Evolutionary conservation across 2,329 filamentous ascomycete species (phyloP).

Genomic region (Seiridium unicorne): DNA sequence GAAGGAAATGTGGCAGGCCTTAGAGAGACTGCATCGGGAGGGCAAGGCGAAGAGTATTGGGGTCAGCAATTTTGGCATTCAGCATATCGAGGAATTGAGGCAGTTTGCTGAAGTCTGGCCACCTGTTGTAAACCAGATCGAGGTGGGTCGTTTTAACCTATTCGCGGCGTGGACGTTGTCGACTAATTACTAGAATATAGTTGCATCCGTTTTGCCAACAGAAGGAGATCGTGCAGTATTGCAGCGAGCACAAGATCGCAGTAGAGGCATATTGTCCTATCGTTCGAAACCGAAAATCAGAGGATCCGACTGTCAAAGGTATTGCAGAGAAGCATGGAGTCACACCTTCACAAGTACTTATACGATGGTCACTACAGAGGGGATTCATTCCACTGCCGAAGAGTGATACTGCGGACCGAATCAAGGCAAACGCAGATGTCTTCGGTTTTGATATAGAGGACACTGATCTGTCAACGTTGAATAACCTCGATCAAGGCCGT

Average conservation of each 20-base stretch:
- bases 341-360: conserved; percentile 62
- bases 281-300: conserved; percentile 59
- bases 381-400: conserved; percentile 70
- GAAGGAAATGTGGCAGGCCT: conserved; percentile 62
- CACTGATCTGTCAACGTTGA: conserved; percentile 55
- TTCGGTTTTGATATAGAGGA: conserved; percentile 57
- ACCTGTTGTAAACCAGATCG: conserved; percentile 61
- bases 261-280: conserved; percentile 53
- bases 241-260: conserved; percentile 57
- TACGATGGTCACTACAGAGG: conserved; percentile 72
- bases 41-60: conserved; percentile 63
- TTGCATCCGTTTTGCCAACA: conserved; percentile 71
- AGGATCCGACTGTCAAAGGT: conserved; percentile 54
- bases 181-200: conserved; percentile 42
- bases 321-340: conserved; percentile 60
- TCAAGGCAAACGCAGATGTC: conserved; percentile 58
- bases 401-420: conserved; percentile 58
- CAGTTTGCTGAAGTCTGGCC: conserved; percentile 64
- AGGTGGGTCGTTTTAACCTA: conserved; percentile 45
- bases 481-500: conserved; percentile 47
- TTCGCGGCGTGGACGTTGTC: not conserved
- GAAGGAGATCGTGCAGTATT: conserved; percentile 42
- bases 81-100: conserved; percentile 68
- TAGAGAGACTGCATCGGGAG: conserved; percentile 59
- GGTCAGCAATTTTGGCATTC: conserved; percentile 64